phyloP scores from a whole-genome alignment of 1,284 basidiomycete genomes.

The Ustilago hordei region DNA sequence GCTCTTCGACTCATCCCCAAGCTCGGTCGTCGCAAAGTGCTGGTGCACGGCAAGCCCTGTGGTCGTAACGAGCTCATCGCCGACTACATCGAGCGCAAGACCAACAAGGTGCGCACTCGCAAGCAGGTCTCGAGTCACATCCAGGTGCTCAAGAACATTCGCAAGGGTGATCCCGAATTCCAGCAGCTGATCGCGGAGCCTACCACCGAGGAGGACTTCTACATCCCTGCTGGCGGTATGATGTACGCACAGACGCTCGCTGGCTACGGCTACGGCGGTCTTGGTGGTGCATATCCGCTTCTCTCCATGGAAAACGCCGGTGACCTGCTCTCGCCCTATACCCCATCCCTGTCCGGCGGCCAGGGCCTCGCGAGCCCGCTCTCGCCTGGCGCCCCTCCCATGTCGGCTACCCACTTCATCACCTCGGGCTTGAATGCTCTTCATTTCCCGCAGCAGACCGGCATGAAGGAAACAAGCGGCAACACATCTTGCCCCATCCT shows the following conservation, averaged over 20 bases:
- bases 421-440: slow-evolving; percentile 62
- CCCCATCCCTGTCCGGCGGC: slow-evolving; percentile 39
- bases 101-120: slow-evolving; percentile 67
- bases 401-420: slow-evolving; percentile 59
- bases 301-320: slow-evolving; percentile 43
- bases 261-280: slow-evolving; percentile 65
- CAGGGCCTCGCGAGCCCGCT: slow-evolving; percentile 45
- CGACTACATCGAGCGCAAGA: slow-evolving; percentile 72
- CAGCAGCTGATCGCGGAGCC: slow-evolving; percentile 69
- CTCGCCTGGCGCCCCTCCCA: slow-evolving; percentile 51
- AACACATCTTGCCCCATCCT: slow-evolving; percentile 58
- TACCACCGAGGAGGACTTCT: slow-evolving; percentile 67
- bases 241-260: slow-evolving; percentile 68
- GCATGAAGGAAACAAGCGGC: slow-evolving; percentile 40
- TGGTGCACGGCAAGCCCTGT: slow-evolving; percentile 72
- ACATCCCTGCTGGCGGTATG: slow-evolving; percentile 69
- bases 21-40: slow-evolving; percentile 72
- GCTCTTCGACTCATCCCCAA: slow-evolving; percentile 71
- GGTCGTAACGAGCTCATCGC: slow-evolving; percentile 74
- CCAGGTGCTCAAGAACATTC: slow-evolving; percentile 69
- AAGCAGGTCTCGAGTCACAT: slow-evolving; percentile 70
- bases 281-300: slow-evolving; percentile 56
- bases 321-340: slow-evolving; percentile 60
- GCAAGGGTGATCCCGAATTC: slow-evolving; percentile 69
- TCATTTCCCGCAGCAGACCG: slow-evolving; percentile 50